Conservation (phyloP, 1,284 basidiomycete genomes). For the Tilletiaria anomala region DNA sequence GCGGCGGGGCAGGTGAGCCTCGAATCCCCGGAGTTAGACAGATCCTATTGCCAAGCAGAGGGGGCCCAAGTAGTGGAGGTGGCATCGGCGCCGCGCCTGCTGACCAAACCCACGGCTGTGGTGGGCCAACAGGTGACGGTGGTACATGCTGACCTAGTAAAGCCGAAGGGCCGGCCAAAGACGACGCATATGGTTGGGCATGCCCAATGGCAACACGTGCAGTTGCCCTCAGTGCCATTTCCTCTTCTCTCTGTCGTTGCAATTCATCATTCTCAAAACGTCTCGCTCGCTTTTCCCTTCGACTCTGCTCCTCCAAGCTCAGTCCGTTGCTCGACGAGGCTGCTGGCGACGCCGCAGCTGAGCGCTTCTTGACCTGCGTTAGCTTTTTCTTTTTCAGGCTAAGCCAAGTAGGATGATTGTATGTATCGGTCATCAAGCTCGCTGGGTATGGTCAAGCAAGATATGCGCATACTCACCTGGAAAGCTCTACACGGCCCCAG, state of each 20-base stretch:
- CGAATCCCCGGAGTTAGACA: constrained; percentile 38
- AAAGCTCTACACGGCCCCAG: constrained; percentile 63
- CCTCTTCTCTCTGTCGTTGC: too few relatives aligned
- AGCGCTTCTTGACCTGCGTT: neutral
- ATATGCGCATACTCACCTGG: constrained; percentile 29
- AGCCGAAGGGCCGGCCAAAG: too few relatives aligned
- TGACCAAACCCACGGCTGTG: too few relatives aligned
- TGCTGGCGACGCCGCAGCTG: neutral
- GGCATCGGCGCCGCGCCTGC: too few relatives aligned
- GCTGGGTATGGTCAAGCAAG: constrained; percentile 40
- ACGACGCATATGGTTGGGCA: too few relatives aligned
- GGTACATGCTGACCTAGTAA: too few relatives aligned
- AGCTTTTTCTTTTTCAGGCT: neutral
- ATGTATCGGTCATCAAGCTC: neutral
- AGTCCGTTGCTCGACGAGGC: neutral
- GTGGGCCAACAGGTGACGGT: too few relatives aligned
- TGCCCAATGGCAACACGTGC: too few relatives aligned
- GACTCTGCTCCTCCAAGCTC: too few relatives aligned
- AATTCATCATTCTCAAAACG: too few relatives aligned
- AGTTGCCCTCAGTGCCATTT: too few relatives aligned
- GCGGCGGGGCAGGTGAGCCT: neutral
- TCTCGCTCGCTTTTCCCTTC: too few relatives aligned
- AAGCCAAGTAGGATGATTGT: neutral
- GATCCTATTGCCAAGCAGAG: neutral
- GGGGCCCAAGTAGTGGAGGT: neutral